phyloP scores from a whole-genome alignment of 2,329 filamentous ascomycete species.

The Alternaria sp. region DNA sequence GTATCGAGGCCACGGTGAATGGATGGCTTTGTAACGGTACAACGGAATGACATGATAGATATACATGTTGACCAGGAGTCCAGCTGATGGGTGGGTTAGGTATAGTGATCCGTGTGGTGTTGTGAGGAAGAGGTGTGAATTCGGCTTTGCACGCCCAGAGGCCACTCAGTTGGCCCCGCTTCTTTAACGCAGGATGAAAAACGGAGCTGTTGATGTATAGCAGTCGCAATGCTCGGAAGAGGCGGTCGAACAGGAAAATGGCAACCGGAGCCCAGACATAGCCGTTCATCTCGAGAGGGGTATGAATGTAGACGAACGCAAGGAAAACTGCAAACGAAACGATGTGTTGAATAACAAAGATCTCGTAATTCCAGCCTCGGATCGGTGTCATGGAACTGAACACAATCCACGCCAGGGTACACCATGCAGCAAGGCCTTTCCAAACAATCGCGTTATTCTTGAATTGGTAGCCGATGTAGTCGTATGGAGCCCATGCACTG shows the following conservation, averaged over 20 bases:
- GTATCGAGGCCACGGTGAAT: constrained; percentile 67
- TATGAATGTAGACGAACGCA: constrained; percentile 68
- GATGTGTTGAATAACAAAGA: constrained; percentile 73
- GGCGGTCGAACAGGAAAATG: constrained; percentile 67
- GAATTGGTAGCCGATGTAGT: constrained; percentile 65
- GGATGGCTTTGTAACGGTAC: constrained; percentile 68
- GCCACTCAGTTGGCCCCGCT: constrained; percentile 32
- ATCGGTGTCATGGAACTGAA: constrained; percentile 68
- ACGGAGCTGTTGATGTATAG: constrained; percentile 50
- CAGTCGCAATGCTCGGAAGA: constrained; percentile 52
- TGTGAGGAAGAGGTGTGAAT: constrained; percentile 57
- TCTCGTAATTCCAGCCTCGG: constrained; percentile 70
- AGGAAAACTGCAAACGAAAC: constrained; percentile 66
- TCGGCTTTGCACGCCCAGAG: constrained; percentile 48
- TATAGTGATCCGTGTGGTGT: constrained; percentile 64
- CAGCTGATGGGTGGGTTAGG: constrained; percentile 62
- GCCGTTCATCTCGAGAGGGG: constrained; percentile 64
- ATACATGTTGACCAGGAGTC: constrained; percentile 68
- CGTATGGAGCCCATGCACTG: constrained; percentile 59
- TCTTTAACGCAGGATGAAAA: constrained; percentile 47
- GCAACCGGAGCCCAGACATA: constrained; percentile 72
- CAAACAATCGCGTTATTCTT: constrained; percentile 68
- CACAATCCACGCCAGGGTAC: constrained; percentile 68
- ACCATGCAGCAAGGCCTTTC: constrained; percentile 72
- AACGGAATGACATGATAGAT: constrained; percentile 63